phyloP scores from a whole-genome alignment of 306 rosid species.

The Vachellia pachyceras region DNA sequence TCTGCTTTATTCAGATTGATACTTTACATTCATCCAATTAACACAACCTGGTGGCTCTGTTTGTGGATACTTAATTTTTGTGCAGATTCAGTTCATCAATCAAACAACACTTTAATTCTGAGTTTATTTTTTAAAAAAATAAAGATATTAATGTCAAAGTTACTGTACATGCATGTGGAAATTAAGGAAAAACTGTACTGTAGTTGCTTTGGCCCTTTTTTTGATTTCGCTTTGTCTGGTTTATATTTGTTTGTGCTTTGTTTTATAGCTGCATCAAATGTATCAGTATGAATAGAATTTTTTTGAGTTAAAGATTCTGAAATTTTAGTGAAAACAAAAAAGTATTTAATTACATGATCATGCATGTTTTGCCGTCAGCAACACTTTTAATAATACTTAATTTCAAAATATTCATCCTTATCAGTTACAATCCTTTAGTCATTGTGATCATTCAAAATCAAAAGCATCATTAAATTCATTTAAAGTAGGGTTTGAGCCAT shows the following conservation, averaged over 20 bases:
- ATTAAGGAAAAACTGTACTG: too few relatives aligned
- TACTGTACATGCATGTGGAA: background rate
- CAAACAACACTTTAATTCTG: background rate
- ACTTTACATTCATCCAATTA: background rate
- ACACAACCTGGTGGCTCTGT: background rate
- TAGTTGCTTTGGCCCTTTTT: background rate
- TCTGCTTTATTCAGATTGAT: background rate
- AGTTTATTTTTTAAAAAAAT: too few relatives aligned
- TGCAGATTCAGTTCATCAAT: constrained; percentile 4
- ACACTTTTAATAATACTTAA: too few relatives aligned
- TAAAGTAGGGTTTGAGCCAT: too few relatives aligned
- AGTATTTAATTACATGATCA: background rate
- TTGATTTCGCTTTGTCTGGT: background rate
- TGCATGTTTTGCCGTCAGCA: too few relatives aligned
- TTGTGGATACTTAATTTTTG: background rate
- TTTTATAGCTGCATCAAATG: background rate
- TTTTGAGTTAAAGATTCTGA: background rate
- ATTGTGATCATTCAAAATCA: too few relatives aligned
- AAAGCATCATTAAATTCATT: too few relatives aligned
- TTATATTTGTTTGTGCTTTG: background rate
- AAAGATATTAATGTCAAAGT: too few relatives aligned
- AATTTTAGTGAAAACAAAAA: background rate
- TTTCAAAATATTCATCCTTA: too few relatives aligned
- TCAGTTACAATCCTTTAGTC: too few relatives aligned
- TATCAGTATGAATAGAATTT: background rate